These are phyloP conservation scores for Umbelopsis vinacea DNA, from an alignment of 192 early-diverging fungal genomes.

Conservation along the genomic window DNA sequence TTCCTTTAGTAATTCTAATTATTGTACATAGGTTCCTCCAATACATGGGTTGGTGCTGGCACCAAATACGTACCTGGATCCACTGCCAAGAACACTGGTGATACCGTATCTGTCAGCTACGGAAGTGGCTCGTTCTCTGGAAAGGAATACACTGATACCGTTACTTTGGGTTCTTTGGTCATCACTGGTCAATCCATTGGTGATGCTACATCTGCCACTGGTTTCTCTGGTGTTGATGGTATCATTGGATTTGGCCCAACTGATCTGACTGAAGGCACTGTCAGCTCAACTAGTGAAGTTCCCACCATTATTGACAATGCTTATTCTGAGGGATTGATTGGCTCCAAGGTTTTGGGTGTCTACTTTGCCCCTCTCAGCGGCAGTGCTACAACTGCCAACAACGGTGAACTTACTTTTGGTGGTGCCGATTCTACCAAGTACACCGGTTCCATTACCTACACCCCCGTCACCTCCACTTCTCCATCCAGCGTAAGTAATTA, in stretches of 20 bases:
- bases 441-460: conserved; percentile 51
- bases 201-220: conserved; percentile 24
- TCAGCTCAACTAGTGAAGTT: not conserved
- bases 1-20: not conserved
- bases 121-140: conserved; percentile 32
- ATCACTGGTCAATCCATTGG: conserved; percentile 25
- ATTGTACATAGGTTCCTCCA: conserved; percentile 24
- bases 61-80: conserved; percentile 21
- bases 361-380: conserved; percentile 45
- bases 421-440: conserved; percentile 49
- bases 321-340: conserved; percentile 28
- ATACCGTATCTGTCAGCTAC: conserved; percentile 30
- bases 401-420: conserved; percentile 52
- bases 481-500: conserved; percentile 21
- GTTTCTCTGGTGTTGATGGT: conserved; percentile 41
- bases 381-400: conserved; percentile 38
- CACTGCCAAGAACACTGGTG: conserved; percentile 11
- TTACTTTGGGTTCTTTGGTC: conserved; percentile 19
- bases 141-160: conserved; percentile 30
- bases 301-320: conserved; percentile 34
- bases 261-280: conserved; percentile 23
- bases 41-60: conserved; percentile 34
- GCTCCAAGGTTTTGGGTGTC: conserved; percentile 48
- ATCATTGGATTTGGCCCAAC: conserved; percentile 37
- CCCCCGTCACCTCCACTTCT: conserved; percentile 30